These are phyloP conservation scores for Polygonum aviculare DNA, from an alignment of 148 eudicot genomes.

Conservation along the genomic window DNA sequence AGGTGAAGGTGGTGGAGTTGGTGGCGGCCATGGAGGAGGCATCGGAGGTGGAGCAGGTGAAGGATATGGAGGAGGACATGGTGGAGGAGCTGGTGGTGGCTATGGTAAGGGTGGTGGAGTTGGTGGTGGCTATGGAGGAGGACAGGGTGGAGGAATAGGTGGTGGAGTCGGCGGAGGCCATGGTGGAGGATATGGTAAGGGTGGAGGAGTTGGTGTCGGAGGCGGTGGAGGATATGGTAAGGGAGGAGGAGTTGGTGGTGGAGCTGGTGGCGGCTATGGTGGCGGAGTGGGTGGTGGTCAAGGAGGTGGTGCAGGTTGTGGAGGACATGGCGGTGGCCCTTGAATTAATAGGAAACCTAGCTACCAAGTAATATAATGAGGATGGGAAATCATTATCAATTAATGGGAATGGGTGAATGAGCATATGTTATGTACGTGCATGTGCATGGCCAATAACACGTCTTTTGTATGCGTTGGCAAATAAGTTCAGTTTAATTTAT, in stretches of 20 bases:
- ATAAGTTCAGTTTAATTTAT: background rate
- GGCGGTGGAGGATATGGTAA: background rate
- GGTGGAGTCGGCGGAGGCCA: background rate
- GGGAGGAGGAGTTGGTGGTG: background rate
- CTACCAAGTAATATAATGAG: background rate
- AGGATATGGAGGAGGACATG: background rate
- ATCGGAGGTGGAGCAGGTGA: background rate
- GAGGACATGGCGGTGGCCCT: slow-evolving; percentile 7
- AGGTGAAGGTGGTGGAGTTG: background rate
- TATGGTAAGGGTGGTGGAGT: slow-evolving; percentile 3
- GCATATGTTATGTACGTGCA: background rate
- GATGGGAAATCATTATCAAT: background rate
- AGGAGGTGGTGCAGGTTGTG: background rate
- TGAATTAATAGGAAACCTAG: background rate
- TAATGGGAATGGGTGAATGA: background rate
- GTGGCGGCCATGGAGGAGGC: slow-evolving; percentile 1
- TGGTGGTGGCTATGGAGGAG: slow-evolving; percentile 10
- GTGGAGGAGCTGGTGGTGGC: slow-evolving; percentile 4
- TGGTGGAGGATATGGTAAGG: background rate
- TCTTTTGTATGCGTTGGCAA: background rate
- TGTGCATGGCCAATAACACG: background rate
- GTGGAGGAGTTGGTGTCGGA: background rate
- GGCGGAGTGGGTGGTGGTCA: slow-evolving; percentile 1
- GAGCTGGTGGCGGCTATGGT: background rate
- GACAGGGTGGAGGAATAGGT: background rate